Percentiles rank a stretch among this genome's conserved stretches.
Evolutionary conservation across 768 basidiomycete species (phyloP).

Genomic region (Termitomyces heimii): DNA sequence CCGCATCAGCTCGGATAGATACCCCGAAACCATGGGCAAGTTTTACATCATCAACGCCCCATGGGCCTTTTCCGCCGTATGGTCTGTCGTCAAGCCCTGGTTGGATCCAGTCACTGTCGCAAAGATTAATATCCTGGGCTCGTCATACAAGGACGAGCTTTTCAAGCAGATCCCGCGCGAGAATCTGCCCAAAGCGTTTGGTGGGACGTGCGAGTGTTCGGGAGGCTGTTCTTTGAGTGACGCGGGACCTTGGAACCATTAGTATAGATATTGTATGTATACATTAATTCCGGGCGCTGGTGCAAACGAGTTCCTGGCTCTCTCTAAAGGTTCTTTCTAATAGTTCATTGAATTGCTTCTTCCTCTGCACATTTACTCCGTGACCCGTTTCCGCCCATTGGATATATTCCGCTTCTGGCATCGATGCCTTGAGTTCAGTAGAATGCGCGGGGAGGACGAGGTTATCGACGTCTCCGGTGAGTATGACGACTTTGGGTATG

Average conservation of each 20-base stretch:
- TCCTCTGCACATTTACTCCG: constrained; percentile 46
- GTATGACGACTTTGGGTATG: constrained; percentile 60
- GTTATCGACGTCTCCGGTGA: constrained; percentile 66
- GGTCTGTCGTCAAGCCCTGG: constrained; percentile 88
- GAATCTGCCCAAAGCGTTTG: constrained; percentile 83
- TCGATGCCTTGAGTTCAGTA: constrained; percentile 41
- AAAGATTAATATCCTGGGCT: constrained; percentile 90
- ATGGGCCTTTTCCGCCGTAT: constrained; percentile 86
- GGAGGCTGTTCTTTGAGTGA: constrained; percentile 87
- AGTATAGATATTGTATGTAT: background rate
- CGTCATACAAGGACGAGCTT: constrained; percentile 67
- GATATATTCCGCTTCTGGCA: constrained; percentile 57
- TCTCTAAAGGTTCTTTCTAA: constrained; percentile 53
- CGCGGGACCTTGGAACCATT: constrained; percentile 84
- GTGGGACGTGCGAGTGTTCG: constrained; percentile 71
- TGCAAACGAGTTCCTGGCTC: constrained; percentile 27
- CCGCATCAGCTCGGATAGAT: constrained; percentile 82
- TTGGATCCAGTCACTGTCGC: constrained; percentile 91
- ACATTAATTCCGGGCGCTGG: too few relatives aligned
- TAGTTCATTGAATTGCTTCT: constrained; percentile 45
- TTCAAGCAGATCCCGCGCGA: constrained; percentile 78
- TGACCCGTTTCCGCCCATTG: constrained; percentile 63
- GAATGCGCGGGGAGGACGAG: constrained; percentile 51
- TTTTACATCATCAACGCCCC: constrained; percentile 99
- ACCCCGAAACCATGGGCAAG: constrained; percentile 94